Conservation (phyloP, 1,284 basidiomycete species). For the Rhodotorula mucilaginosa region DNA sequence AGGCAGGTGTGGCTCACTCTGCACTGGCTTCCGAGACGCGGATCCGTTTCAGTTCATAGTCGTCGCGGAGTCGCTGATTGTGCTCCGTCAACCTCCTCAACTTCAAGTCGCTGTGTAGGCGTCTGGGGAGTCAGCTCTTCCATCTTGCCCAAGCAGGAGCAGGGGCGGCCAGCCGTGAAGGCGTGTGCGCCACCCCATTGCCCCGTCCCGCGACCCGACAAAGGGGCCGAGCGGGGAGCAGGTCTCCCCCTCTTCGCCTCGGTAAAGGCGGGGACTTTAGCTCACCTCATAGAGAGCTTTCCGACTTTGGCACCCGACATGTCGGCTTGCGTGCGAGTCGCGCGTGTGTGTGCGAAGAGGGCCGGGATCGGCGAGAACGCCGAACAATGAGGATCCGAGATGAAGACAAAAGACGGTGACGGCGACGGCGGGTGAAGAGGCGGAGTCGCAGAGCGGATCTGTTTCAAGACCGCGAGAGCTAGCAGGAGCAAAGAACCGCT, state of each 20-base stretch:
- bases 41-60: slow-evolving; percentile 79
- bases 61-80: slow-evolving; percentile 85
- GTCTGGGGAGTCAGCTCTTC: not conserved
- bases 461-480: too few relatives aligned
- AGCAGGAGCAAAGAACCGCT: too few relatives aligned
- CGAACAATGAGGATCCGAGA: not conserved
- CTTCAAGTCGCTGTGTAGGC: slow-evolving; percentile 68
- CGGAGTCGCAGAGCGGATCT: too few relatives aligned
- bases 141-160: not conserved
- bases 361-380: not conserved
- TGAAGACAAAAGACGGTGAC: not conserved
- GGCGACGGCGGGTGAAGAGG: not conserved
- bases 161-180: not conserved
- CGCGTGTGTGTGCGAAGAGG: not conserved
- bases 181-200: not conserved
- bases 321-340: not conserved
- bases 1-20: slow-evolving; percentile 60
- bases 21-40: slow-evolving; percentile 86
- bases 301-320: slow-evolving; percentile 16
- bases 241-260: too few relatives aligned
- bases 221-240: slow-evolving; percentile 1
- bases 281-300: slow-evolving; percentile 38
- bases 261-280: too few relatives aligned
- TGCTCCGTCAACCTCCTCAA: slow-evolving; percentile 87
- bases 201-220: not conserved